Percentiles rank a stretch among this genome's conserved stretches.
Conservation (phyloP, 176 grass and related monocot genomes). For the Metroxylon sagu region DNA sequence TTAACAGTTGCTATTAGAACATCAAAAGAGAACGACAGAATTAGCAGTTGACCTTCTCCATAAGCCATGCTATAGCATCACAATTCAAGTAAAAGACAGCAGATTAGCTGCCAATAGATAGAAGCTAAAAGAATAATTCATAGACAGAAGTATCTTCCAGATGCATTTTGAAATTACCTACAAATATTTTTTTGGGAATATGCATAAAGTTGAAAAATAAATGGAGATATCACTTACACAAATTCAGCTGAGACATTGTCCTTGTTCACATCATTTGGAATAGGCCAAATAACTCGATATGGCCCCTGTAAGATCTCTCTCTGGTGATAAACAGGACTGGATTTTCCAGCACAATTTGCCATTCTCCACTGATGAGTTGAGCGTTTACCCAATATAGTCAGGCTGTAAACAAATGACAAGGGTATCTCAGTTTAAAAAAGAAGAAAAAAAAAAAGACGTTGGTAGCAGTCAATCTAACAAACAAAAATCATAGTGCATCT, state of each 20-base stretch:
- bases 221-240: constrained; percentile 15
- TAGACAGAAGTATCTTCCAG: too few relatives aligned
- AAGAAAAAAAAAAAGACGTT: neutral
- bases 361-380: neutral
- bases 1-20: too few relatives aligned
- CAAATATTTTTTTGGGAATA: neutral
- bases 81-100: too few relatives aligned
- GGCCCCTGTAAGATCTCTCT: constrained; percentile 32
- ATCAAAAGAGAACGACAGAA: too few relatives aligned
- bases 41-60: too few relatives aligned
- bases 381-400: constrained; percentile 28
- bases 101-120: too few relatives aligned
- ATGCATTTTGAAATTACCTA: neutral
- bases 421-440: neutral
- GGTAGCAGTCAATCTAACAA: too few relatives aligned
- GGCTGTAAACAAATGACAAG: constrained; percentile 10
- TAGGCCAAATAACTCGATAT: constrained; percentile 27
- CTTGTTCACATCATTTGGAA: constrained; percentile 35
- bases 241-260: constrained; percentile 32
- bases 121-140: too few relatives aligned
- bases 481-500: too few relatives aligned
- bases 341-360: neutral
- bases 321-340: constrained; percentile 7
- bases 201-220: neutral
- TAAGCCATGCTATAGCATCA: too few relatives aligned